Evolutionary conservation across 2,329 filamentous ascomycete genomes (phyloP), one percentile per base, ranked within the genome.

Genomic region (Epichloe baconii): DNA sequence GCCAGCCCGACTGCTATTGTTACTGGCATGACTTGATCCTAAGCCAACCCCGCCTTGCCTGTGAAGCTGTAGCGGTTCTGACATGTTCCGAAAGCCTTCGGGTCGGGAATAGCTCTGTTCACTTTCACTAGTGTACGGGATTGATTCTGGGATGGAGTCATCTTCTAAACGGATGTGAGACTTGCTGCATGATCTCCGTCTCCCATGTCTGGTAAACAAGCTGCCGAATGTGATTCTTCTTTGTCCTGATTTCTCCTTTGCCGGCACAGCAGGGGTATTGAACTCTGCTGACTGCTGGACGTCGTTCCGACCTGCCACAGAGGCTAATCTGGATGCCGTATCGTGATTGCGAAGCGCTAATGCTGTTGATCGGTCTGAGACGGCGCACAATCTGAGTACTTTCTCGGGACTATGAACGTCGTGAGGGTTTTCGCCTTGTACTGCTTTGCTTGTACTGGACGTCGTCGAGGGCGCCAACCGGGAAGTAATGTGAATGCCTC

Each of bases 401-500:
- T 31, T 14, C 19, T 19, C 12, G 49, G 19, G 17, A 5, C 41
- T 15, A 23, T 23, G 43, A 15, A 14, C 35, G 7, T 10, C 4
- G 7, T 10, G 17, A 8, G 19, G 2, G 5, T 5, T n/a, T 23
- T 44, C 34, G 17, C 5, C 14, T 12, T 23, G 2, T n/a, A 6
- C 14, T 41, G 26, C 35, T 10, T 11, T 21, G 7, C 12, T 19
- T 35, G 42, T n/a, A 11, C 38, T 23, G 35, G 17, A 21, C 10
- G 14, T 36, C 7, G 12, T 26, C 23, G 26, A 41, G 5, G 37
- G 37, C 14, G 40, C 21, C 12, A 56, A 21, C 21, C 50, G 50
- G 15, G 57, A 6, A 61, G 53, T 4, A 62, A 49, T 1, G 60
- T 62, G 23, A 55, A 55, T 10, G 57, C 54, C 23, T 56, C 55